Base-by-base conservation (phyloP, 768 basidiomycete species). In the Ephemerocybe angulata region DNA sequence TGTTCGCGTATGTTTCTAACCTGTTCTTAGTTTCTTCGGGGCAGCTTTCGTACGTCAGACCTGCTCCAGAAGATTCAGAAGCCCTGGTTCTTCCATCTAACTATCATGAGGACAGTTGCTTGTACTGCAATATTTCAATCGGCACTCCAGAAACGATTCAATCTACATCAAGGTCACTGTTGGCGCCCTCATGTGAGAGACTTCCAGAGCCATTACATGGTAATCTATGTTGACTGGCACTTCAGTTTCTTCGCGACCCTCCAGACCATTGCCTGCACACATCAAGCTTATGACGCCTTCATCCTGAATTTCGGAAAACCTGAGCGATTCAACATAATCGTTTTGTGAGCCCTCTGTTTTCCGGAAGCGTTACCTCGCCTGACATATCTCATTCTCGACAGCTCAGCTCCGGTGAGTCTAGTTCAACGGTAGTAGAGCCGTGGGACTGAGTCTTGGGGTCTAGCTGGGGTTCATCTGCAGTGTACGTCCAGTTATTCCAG, bases 91-190 rank as follows among this genome's bases (percentile, higher is more conserved):
- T n/a, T n/a, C n/a, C n/a, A n/a, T n/a, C n/a, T n/a, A n/a, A n/a
- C n/a, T 28, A 11, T 17, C 41, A 31, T 11, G 13, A 3, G 5
- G 21, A 19, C 38, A 55, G 54, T 15, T 55, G 13, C 33, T 55
- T n/a, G 22, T 37, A 11, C 19, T 55, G 17, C 54, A 55, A 55
- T 55, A 55, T 28, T 55, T 55, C 54, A 49, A 33, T 19, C 30
- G 27, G 13, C 40, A 33, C 35, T 33, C 35, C 17, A 40, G 31
- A 24, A 49, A 49, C 15, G 54, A 55, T 37, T 27, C 47, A 3
- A 1, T 50, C 2, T 30, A 21, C 21, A 8, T 55, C 24, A 55
- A 50, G 29, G 46, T 8, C 11, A 55, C 54, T 4, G 43, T 55
- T 6, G 54, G 13, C 2, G 8, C 42, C 11, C 54, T 55, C 21